Conservation (phyloP, 805 yeast species). For the Yamadazyma paraphyllophila region DNA sequence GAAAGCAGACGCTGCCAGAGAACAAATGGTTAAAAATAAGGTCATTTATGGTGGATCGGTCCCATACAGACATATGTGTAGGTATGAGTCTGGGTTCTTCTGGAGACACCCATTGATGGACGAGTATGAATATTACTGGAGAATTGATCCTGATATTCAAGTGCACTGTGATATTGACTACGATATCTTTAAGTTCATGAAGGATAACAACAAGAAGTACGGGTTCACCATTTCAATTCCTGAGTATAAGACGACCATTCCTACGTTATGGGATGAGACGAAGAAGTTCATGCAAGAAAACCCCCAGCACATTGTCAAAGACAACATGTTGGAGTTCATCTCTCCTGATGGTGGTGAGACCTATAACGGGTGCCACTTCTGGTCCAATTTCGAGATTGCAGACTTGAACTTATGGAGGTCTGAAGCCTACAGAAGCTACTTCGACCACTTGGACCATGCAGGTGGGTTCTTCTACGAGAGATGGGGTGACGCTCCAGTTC, state of each 20-base stretch:
- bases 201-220: conserved; percentile 73
- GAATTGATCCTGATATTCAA: conserved; percentile 85
- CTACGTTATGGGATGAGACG: conserved; percentile 77
- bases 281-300: conserved; percentile 61
- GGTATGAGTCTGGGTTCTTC: conserved; percentile 88
- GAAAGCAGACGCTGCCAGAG: conserved; percentile 64
- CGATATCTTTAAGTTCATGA: conserved; percentile 83
- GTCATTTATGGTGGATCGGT: conserved; percentile 74
- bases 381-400: conserved; percentile 89
- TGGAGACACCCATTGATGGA: conserved; percentile 71
- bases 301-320: conserved; percentile 59
- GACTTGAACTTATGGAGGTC: conserved; percentile 72
- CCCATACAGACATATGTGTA: conserved; percentile 89
- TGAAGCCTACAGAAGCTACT: conserved; percentile 67
- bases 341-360: conserved; percentile 65
- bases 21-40: conserved; percentile 50
- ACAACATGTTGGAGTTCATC: conserved; percentile 69
- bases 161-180: conserved; percentile 80
- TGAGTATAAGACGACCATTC: conserved; percentile 83
- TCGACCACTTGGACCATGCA: conserved; percentile 68
- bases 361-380: conserved; percentile 82
- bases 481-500: conserved; percentile 96
- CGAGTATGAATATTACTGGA: conserved; percentile 90
- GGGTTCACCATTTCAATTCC: conserved; percentile 83
- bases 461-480: conserved; percentile 94